A percentile compares a stretch with the other conserved stretches of the same genome.
Evolutionary conservation across 345 rosid genomes (phyloP).

Genomic region (Euphorbia pulcherrima): DNA sequence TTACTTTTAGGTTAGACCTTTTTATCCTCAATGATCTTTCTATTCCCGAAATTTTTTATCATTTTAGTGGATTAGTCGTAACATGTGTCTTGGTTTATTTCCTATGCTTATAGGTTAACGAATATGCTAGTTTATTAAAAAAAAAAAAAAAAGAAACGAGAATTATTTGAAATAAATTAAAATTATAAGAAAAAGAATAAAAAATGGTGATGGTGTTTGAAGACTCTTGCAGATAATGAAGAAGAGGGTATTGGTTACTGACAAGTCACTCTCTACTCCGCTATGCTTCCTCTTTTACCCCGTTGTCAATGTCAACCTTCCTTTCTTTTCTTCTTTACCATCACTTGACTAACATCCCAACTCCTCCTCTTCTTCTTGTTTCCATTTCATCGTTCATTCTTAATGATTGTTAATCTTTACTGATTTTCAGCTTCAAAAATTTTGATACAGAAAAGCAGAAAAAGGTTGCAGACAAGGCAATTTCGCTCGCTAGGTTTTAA

Average conservation of each 20-base stretch:
- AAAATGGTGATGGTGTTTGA: background rate
- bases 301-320: background rate
- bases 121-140: no score
- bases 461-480: background rate
- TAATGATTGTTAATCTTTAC: no score
- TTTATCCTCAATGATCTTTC: no score
- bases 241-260: background rate
- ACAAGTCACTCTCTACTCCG: slow-evolving; percentile 1
- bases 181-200: background rate
- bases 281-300: background rate
- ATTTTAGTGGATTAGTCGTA: no score
- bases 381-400: background rate
- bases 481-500: background rate
- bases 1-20: no score
- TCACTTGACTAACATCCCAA: background rate
- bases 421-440: background rate
- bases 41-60: no score
- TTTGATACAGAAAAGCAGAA: background rate
- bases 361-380: background rate
- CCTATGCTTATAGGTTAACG: no score
- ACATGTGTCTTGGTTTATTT: no score
- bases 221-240: background rate
- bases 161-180: no score
- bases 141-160: no score
- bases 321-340: background rate